These are phyloP conservation scores for Sphagnum tenellum DNA, from an alignment of 225 moss, liverwort and hornwort species.

Conservation along the genomic window DNA sequence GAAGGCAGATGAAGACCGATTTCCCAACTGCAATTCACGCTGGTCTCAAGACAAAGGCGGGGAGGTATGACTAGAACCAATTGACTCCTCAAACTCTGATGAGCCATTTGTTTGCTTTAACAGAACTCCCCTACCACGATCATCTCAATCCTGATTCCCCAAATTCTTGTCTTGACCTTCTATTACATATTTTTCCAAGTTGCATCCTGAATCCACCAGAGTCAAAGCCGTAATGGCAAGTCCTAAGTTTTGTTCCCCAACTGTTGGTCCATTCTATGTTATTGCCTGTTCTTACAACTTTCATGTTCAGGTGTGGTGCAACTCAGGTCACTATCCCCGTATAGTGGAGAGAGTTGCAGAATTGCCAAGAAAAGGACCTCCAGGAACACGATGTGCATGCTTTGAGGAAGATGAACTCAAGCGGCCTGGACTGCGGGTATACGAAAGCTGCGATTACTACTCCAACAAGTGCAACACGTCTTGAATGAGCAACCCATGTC, in stretches of 20 bases:
- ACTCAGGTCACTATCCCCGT: constrained; percentile 52
- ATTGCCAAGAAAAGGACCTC: constrained; percentile 38
- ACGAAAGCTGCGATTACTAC: constrained; percentile 51
- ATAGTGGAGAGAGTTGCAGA: constrained; percentile 47
- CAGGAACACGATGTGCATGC: constrained; percentile 70
- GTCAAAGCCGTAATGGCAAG: too few relatives aligned
- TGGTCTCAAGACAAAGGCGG: constrained; percentile 70
- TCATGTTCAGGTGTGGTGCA: constrained; percentile 87
- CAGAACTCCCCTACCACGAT: too few relatives aligned
- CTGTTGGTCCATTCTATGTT: too few relatives aligned
- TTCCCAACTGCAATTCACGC: constrained; percentile 81
- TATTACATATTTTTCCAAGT: too few relatives aligned
- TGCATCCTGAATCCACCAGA: too few relatives aligned
- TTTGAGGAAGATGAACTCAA: constrained; percentile 41
- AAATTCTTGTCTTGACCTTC: too few relatives aligned
- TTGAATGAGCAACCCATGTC: neutral
- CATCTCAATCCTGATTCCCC: too few relatives aligned
- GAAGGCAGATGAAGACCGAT: constrained; percentile 54
- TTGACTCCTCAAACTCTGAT: too few relatives aligned
- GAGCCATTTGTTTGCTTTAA: too few relatives aligned
- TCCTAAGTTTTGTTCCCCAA: too few relatives aligned
- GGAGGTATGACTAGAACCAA: constrained; percentile 33
- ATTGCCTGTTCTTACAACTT: neutral
- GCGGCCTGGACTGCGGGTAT: constrained; percentile 40
- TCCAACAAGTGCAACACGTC: constrained; percentile 36